Evolutionary conservation across 345 rosid species (phyloP), one percentile per base, ranked within the genome.

Genomic region (Anastatica hierochuntica): DNA sequence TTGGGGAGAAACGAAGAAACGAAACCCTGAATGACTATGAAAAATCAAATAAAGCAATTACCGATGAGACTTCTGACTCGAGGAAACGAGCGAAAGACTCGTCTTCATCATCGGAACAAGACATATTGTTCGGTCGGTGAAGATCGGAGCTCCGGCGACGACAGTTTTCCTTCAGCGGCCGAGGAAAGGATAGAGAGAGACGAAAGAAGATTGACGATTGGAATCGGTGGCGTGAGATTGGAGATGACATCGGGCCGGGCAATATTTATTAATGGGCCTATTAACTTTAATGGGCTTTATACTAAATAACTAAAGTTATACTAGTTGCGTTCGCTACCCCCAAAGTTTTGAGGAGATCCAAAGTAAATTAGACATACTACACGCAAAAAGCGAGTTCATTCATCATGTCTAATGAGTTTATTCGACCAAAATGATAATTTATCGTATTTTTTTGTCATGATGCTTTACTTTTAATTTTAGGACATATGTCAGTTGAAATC

Each of bases 11-110:
- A 29, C 33, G 31, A 44, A 41, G 9, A 29, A 26, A 37, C n/a
- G n/a, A n/a, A n/a, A n/a, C n/a, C n/a, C n/a, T n/a, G n/a, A n/a
- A n/a, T n/a, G n/a, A n/a, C n/a, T n/a, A n/a, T n/a, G n/a, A n/a
- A n/a, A n/a, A 12, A 38, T 14, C 1, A 6, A 10, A 35, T 16
- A 44, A 56, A 34, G 18, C 0, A 14, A 19, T 63, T 73, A 62
- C 79, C 83, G 63, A 80, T 65, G 67, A 60, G 65, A 81, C 78
- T 68, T 90, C 90, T 18, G 95, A 79, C 63, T 90, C 97, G 17
- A 90, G 84, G 71, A 83, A 81, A 4, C 76, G 70, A 27, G 90
- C 88, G 36, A 83, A 72, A 14, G 33, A 62, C 45, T 80, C 83
- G 67, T 83, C 82, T 67, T 85, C 95, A 14, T 81, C 83, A 60